Evolutionary conservation across 192 early-diverging fungal genomes (phyloP).

Genomic region (Anaeromyces robustus): DNA sequence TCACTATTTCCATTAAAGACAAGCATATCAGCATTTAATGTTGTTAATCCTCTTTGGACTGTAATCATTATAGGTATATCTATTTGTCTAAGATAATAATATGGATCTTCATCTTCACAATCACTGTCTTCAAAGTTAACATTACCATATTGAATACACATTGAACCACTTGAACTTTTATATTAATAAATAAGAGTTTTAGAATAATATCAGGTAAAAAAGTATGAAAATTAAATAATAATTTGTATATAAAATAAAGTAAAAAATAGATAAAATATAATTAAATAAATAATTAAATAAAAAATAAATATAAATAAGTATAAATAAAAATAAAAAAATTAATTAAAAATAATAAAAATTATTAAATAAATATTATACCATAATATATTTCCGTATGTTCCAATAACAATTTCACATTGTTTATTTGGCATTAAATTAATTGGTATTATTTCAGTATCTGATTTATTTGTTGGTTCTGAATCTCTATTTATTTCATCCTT

Average conservation of each 20-base stretch:
- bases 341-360: too few species aligned
- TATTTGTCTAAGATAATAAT: neutral
- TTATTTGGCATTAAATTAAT: neutral
- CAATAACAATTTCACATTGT: neutral
- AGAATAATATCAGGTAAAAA: too few species aligned
- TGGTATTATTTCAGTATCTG: neutral
- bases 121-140: neutral
- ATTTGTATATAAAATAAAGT: too few species aligned
- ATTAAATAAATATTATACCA: neutral
- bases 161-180: neutral
- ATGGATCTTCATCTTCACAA: neutral
- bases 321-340: too few species aligned
- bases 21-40: neutral
- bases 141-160: neutral
- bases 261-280: too few species aligned
- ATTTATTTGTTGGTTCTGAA: neutral
- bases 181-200: too few species aligned
- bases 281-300: too few species aligned
- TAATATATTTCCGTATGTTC: neutral
- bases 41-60: neutral
- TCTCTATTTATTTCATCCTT: slow-evolving; percentile 7
- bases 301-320: too few species aligned
- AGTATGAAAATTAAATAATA: too few species aligned
- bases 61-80: neutral
- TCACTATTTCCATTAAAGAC: neutral